Percentiles rank a stretch among this genome's conserved stretches.
Conservation (phyloP, 352 stramenopile genomes). For the Phytopythium sindhum region DNA sequence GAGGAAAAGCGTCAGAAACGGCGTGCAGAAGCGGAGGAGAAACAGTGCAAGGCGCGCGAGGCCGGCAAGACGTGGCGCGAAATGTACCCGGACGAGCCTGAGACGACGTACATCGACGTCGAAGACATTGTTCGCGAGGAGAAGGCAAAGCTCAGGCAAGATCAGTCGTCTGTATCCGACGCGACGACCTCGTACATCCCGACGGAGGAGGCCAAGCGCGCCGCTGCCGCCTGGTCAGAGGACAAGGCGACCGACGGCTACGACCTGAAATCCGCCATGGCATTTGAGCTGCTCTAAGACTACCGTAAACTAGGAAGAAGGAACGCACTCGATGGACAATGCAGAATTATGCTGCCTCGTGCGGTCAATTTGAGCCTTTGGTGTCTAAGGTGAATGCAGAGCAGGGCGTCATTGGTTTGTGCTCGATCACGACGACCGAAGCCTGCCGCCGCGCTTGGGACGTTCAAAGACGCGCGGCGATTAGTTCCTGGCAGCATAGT, state of each 20-base stretch:
- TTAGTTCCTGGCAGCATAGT: conserved; percentile 78
- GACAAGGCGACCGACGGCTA: conserved; percentile 30
- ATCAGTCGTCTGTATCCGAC: conserved; percentile 10
- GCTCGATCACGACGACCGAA: not conserved
- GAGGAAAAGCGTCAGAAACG: conserved; percentile 42
- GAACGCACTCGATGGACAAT: not conserved
- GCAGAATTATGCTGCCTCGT: not conserved
- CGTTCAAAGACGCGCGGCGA: not conserved
- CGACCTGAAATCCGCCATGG: conserved; percentile 52
- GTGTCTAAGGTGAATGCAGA: not conserved
- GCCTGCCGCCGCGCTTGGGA: not conserved
- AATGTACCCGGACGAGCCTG: conserved; percentile 74
- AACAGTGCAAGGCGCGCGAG: conserved; percentile 41
- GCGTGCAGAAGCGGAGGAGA: conserved; percentile 49
- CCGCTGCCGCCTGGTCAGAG: conserved; percentile 48
- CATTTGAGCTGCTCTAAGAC: conserved; percentile 60
- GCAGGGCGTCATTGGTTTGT: not conserved
- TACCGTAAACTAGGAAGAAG: conserved; percentile 3
- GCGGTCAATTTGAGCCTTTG: not conserved
- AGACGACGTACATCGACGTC: conserved; percentile 78
- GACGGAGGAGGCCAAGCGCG: conserved; percentile 40
- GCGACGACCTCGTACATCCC: conserved; percentile 19
- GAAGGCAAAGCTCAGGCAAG: conserved; percentile 28
- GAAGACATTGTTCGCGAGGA: conserved; percentile 62
- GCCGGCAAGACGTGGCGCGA: conserved; percentile 73